Evolutionary conservation across 208 protist genomes (phyloP).

Genomic region (Leishmania aethiopica): DNA sequence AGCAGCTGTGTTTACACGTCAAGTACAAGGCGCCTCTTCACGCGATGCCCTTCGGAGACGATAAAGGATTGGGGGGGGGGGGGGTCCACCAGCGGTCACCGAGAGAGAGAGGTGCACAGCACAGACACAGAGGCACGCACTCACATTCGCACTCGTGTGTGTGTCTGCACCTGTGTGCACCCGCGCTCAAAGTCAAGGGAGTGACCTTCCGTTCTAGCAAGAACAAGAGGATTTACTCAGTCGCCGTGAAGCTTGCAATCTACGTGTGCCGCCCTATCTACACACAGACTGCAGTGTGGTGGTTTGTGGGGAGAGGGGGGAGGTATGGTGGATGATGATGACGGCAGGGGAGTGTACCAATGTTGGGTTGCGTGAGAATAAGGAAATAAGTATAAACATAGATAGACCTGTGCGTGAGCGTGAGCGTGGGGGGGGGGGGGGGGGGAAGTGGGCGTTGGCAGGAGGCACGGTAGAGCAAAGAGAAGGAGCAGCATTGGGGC

Average conservation of each 20-base stretch:
- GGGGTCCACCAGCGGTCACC: background rate
- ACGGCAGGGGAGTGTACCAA: background rate
- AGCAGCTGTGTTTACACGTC: background rate
- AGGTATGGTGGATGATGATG: background rate
- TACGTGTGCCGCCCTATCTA: background rate
- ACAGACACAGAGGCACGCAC: constrained; percentile 4
- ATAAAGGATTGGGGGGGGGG: background rate
- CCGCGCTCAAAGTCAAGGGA: background rate
- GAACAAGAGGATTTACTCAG: background rate
- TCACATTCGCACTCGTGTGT: background rate
- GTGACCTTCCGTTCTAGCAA: background rate
- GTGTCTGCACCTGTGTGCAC: background rate
- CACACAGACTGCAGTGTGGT: background rate
- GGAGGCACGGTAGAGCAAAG: background rate
- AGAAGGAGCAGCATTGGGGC: background rate
- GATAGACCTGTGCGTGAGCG: background rate
- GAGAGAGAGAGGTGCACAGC: constrained; percentile 1
- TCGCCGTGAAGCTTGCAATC: background rate
- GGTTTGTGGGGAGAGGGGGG: background rate
- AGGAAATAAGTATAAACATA: background rate
- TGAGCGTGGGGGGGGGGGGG: background rate
- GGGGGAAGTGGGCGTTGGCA: background rate
- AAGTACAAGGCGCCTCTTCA: background rate
- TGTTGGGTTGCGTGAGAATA: background rate
- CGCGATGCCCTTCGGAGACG: background rate